These are phyloP conservation scores for Entoloma clypeatum DNA, from an alignment of 1,284 basidiomycete species.

Conservation along the genomic window DNA sequence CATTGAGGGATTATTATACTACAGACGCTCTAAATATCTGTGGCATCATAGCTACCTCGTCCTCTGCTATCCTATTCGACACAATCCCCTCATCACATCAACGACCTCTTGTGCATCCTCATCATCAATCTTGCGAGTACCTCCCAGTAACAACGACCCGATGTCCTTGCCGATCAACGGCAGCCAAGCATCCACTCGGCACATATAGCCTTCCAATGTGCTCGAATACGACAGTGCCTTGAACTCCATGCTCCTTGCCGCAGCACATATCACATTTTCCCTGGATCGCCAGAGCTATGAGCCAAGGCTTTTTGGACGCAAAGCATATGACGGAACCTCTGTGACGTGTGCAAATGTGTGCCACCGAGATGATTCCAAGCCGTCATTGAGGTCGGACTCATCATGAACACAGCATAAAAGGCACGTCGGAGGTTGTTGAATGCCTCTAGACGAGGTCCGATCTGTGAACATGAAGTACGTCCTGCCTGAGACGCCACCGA, in stretches of 20 bases:
- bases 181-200: slow-evolving; percentile 29
- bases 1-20: too few relatives aligned
- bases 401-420: slow-evolving; percentile 26
- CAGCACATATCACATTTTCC: slow-evolving; percentile 30
- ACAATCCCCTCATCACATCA: slow-evolving; percentile 27
- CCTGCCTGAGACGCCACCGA: neutral
- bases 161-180: slow-evolving; percentile 29
- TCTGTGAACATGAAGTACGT: slow-evolving; percentile 12
- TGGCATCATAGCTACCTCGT: too few relatives aligned
- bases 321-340: too few relatives aligned
- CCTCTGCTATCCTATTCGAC: too few relatives aligned
- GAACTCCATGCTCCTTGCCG: slow-evolving; percentile 45
- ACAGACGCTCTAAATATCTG: too few relatives aligned
- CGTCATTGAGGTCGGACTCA: slow-evolving; percentile 3
- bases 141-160: slow-evolving; percentile 23
- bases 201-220: slow-evolving; percentile 43
- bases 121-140: slow-evolving; percentile 25
- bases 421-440: slow-evolving; percentile 28
- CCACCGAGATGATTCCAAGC: slow-evolving; percentile 15
- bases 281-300: slow-evolving; percentile 25
- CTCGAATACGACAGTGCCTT: slow-evolving; percentile 40
- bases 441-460: slow-evolving; percentile 20
- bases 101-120: slow-evolving; percentile 39
- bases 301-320: too few relatives aligned
- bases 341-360: neutral